phyloP scores from a whole-genome alignment of 1,284 basidiomycete genomes.

The Schizophyllum amplum region DNA sequence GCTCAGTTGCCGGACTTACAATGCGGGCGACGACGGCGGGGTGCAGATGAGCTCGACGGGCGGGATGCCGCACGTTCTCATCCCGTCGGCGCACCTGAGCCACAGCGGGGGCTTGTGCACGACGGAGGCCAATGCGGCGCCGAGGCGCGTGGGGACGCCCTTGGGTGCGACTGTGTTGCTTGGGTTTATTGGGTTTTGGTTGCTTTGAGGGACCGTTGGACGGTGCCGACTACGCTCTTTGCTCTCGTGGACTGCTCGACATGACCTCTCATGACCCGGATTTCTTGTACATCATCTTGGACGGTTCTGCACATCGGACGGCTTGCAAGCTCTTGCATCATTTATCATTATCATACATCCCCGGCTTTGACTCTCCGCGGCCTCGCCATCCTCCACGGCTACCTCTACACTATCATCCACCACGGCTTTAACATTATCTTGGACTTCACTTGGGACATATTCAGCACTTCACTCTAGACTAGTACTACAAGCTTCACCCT shows the following conservation, averaged over 20 bases:
- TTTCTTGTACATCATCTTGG: neutral
- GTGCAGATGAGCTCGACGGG: constrained; percentile 8
- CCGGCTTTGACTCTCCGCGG: too few species aligned
- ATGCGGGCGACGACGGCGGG: constrained; percentile 1
- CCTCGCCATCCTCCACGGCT: too few species aligned
- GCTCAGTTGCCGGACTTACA: constrained; percentile 37
- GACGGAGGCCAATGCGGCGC: neutral
- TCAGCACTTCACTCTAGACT: neutral
- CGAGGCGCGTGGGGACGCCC: neutral
- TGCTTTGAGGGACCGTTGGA: neutral
- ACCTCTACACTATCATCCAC: too few species aligned
- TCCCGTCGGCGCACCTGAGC: neutral
- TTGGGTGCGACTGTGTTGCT: neutral
- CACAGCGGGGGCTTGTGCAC: neutral
- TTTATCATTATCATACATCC: too few species aligned
- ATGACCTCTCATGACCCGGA: neutral
- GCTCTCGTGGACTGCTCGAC: neutral
- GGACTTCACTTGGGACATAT: neutral
- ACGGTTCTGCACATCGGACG: neutral
- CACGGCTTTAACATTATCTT: neutral
- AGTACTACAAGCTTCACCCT: neutral
- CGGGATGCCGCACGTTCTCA: constrained; percentile 13
- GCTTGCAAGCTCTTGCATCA: too few species aligned
- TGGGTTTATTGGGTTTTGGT: neutral
- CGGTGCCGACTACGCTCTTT: neutral